Evolutionary conservation across 805 yeast genomes (phyloP).

Genomic region (Millerozyma acaciae): DNA sequence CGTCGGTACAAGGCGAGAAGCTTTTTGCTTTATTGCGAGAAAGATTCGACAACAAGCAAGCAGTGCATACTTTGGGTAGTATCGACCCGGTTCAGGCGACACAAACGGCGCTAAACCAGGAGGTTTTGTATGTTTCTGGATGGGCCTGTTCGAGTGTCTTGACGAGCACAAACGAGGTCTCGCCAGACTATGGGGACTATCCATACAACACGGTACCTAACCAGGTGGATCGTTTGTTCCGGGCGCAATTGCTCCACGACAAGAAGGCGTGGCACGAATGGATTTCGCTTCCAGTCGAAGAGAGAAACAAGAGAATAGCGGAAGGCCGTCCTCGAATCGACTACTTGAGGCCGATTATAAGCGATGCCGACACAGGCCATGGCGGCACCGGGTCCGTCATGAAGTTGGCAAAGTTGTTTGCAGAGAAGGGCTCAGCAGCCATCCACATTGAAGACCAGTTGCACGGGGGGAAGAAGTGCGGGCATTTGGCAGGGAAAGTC

Average conservation of each 20-base stretch:
- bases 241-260: constrained; percentile 6
- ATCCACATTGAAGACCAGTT: constrained; percentile 5
- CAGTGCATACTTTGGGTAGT: constrained; percentile 56
- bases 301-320: constrained; percentile 3
- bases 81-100: constrained; percentile 62
- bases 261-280: constrained; percentile 4
- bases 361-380: constrained; percentile 7
- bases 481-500: constrained; percentile 4
- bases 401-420: constrained; percentile 5
- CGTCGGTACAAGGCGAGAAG: constrained; percentile 51
- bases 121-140: constrained; percentile 53
- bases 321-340: constrained; percentile 3
- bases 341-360: constrained; percentile 5
- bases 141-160: constrained; percentile 40
- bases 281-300: constrained; percentile 2
- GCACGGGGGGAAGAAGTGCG: constrained; percentile 5
- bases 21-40: constrained; percentile 42
- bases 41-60: constrained; percentile 38
- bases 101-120: constrained; percentile 45
- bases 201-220: constrained; percentile 65
- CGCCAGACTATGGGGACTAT: constrained; percentile 66
- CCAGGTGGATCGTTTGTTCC: constrained; percentile 4
- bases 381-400: constrained; percentile 6
- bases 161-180: constrained; percentile 51
- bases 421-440: constrained; percentile 6